Conservation (phyloP, 164 flowering plant species). For the Sextonia rubra region DNA sequence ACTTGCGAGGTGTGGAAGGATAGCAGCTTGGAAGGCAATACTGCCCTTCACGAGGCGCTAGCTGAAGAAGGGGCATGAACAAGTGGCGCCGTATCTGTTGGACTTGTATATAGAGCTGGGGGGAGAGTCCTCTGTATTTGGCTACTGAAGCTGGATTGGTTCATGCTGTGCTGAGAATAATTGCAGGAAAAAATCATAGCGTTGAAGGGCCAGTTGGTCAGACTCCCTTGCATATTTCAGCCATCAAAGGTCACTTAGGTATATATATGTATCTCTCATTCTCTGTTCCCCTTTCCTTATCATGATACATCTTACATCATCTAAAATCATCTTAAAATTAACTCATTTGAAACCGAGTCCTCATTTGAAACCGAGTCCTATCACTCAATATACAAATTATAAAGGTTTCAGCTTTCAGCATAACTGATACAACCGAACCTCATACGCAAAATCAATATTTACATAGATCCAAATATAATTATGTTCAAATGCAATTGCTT, state of each 20-base stretch:
- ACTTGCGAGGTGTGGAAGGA: background rate
- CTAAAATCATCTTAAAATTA: too few species aligned
- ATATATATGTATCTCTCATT: too few species aligned
- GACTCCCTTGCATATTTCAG: background rate
- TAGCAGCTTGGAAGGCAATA: background rate
- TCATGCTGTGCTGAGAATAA: background rate
- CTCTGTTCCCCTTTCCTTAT: too few species aligned
- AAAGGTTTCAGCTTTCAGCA: too few species aligned
- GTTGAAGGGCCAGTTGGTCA: background rate
- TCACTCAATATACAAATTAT: too few species aligned
- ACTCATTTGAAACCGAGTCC: too few species aligned
- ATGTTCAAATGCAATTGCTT: too few species aligned
- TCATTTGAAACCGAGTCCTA: too few species aligned
- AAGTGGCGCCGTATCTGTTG: background rate
- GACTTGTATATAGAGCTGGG: background rate
- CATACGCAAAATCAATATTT: too few species aligned
- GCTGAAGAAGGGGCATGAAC: background rate
- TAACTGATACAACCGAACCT: too few species aligned
- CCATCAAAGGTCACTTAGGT: background rate
- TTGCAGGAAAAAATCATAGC: background rate
- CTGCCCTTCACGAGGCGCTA: background rate
- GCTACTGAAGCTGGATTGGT: background rate
- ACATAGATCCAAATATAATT: too few species aligned
- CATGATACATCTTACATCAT: too few species aligned
- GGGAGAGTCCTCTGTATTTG: background rate